A percentile compares a stretch with the other conserved stretches of the same genome.
Conservation (phyloP, 441 rosid species). For the Melastoma candidum region DNA sequence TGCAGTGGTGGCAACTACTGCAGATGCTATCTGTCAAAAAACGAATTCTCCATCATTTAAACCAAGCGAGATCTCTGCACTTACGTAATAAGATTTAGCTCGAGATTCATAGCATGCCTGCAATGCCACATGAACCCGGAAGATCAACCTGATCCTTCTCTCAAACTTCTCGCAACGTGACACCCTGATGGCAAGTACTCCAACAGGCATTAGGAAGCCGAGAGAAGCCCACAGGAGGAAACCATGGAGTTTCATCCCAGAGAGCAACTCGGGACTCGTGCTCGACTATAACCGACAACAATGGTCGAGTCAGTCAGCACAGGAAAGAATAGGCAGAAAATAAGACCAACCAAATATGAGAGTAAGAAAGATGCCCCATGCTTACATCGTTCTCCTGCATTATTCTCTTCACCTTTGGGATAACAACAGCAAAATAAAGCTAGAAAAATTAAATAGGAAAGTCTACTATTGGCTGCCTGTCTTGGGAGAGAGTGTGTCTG, state of each 20-base stretch:
- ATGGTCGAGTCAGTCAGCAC: too few relatives aligned
- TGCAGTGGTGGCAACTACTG: slow-evolving; percentile 45
- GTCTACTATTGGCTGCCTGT: too few relatives aligned
- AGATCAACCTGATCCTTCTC: slow-evolving; percentile 33
- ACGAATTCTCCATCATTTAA: background rate
- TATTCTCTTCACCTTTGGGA: too few relatives aligned
- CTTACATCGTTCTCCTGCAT: too few relatives aligned
- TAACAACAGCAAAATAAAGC: too few relatives aligned
- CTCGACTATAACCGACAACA: slow-evolving; percentile 19
- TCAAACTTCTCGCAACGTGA: slow-evolving; percentile 33
- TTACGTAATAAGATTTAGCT: too few relatives aligned
- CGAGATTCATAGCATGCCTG: slow-evolving; percentile 31
- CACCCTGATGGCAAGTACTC: slow-evolving; percentile 59
- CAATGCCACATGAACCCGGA: slow-evolving; percentile 49
- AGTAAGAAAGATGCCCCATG: too few relatives aligned
- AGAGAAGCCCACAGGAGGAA: slow-evolving; percentile 73
- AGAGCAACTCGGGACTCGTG: slow-evolving; percentile 24
- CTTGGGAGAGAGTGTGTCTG: too few relatives aligned
- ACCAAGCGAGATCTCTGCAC: too few relatives aligned
- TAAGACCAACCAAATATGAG: too few relatives aligned
- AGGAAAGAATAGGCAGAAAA: too few relatives aligned
- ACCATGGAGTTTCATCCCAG: slow-evolving; percentile 57
- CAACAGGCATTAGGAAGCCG: slow-evolving; percentile 69
- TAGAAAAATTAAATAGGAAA: too few relatives aligned
- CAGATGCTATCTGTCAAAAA: slow-evolving; percentile 37